Base-by-base conservation (phyloP, 2,329 filamentous ascomycete species). In the Diaporthe helianthi region DNA sequence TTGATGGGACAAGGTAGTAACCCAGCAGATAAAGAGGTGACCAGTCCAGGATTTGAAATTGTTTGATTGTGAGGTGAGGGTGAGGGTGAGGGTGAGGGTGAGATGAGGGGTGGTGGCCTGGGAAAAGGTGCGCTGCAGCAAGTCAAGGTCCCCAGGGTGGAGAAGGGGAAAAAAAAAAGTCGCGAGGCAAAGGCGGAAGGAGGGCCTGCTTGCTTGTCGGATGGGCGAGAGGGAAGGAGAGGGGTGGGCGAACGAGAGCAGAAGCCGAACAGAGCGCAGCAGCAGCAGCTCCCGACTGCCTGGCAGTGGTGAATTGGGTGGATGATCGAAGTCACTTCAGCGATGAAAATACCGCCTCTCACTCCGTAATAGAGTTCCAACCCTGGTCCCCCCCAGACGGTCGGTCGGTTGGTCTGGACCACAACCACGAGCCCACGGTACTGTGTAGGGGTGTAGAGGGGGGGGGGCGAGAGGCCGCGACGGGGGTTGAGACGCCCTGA, bases 31-130 rank as follows among this genome's bases (percentile, higher is more conserved):
- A 49, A 53, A 46, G 31, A 55, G 55, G 41, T 36, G 52, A 24
- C 58, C 58, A 49, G 41, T 68, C 64, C 65, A 70, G 69, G 68
- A 63, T 68, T 55, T 52, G 49, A 64, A 47, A 58, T 60, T 44
- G 33, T 67, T 67, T 41, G 54, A 63, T 63, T 67, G 64, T 67
- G 41, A 69, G 49, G 58, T 65, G 51, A 55, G 54, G 60, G 52
- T 54, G 58, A 69, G 49, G 49, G 58, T 65, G 51, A 55, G 54
- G 60, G 52, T 54, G 58, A 69, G 49, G 51, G 38, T 65, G 29
- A 49, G 58, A 63, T 53, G 67, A 65, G 51, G 67, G 67, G 52
- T 65, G 67, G 52, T 65, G 64, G 26, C 52, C 44, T 55, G 52
- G 54, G 12, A 41, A 33, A 54, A 41, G 41, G 33, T 58, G 67